Evolutionary conservation across 2,329 filamentous ascomycete genomes (phyloP).

Genomic region (Botrytis tulipae): DNA sequence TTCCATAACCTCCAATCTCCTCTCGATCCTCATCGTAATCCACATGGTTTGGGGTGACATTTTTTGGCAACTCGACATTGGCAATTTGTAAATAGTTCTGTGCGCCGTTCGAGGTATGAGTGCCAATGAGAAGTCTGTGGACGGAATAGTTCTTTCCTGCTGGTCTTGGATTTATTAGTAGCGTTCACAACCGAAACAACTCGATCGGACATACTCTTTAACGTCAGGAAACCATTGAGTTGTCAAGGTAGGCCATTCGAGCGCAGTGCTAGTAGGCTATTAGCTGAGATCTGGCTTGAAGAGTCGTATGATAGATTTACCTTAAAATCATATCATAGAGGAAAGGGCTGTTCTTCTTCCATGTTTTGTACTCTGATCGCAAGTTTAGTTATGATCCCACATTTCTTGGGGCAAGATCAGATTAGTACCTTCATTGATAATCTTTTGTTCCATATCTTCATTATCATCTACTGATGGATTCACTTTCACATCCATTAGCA

Average conservation of each 20-base stretch:
- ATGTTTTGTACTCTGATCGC: conserved; percentile 88
- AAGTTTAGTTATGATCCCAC: conserved; percentile 17
- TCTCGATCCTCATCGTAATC: conserved; percentile 91
- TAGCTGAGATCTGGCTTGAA: conserved; percentile 21
- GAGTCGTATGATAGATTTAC: conserved; percentile 41
- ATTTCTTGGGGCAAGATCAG: background rate
- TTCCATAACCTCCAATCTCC: conserved; percentile 91
- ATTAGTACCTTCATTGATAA: conserved; percentile 83
- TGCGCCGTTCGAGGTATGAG: conserved; percentile 83
- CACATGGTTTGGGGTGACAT: conserved; percentile 67
- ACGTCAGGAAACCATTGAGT: conserved; percentile 98
- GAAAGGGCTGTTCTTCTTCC: conserved; percentile 99
- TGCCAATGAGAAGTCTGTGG: conserved; percentile 89
- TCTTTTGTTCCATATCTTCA: conserved; percentile 72
- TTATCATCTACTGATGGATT: conserved; percentile 61
- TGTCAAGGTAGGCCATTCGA: conserved; percentile 96
- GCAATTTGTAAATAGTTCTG: conserved; percentile 94
- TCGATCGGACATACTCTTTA: conserved; percentile 57
- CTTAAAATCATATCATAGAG: conserved; percentile 97
- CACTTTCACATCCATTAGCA: conserved; percentile 44
- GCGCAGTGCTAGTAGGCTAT: conserved; percentile 62
- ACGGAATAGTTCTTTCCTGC: conserved; percentile 83
- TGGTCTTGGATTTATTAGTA: conserved; percentile 45
- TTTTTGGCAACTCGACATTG: conserved; percentile 87
- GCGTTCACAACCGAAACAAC: background rate